Evolutionary conservation across 495 filamentous ascomycete genomes (phyloP).

Genomic region (Podospora bellae-mahoneyi): DNA sequence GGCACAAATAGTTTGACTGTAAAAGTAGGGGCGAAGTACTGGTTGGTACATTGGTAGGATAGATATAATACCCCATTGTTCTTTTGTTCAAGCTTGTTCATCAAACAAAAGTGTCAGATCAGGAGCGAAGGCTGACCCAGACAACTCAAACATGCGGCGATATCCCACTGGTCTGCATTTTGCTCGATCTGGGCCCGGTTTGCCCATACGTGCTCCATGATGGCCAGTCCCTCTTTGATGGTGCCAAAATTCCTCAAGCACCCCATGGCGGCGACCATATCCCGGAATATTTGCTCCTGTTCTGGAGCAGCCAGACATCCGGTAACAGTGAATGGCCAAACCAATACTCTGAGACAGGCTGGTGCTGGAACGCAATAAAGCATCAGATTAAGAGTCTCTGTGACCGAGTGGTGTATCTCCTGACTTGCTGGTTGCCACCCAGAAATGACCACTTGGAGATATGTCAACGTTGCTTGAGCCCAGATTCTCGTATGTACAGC

Average conservation of each 20-base stretch:
- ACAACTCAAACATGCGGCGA: constrained; percentile 39
- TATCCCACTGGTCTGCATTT: constrained; percentile 35
- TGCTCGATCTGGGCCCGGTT: constrained; percentile 33
- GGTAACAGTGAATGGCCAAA: constrained; percentile 53
- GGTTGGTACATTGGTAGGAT: not conserved
- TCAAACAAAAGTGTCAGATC: constrained; percentile 24
- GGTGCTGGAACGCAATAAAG: constrained; percentile 23
- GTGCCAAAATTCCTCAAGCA: constrained; percentile 45
- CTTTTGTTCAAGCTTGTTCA: not conserved
- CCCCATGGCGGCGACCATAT: constrained; percentile 38
- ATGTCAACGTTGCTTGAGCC: constrained; percentile 49
- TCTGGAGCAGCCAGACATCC: constrained; percentile 47
- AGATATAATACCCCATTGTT: not conserved
- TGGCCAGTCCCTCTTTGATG: constrained; percentile 44
- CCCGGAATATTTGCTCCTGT: constrained; percentile 42
- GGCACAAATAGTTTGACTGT: not conserved
- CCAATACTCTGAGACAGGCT: constrained; percentile 38
- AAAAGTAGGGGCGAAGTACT: not conserved
- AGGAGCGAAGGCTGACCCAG: constrained; percentile 40
- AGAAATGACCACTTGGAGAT: constrained; percentile 48
- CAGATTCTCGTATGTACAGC: constrained; percentile 38
- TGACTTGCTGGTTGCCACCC: constrained; percentile 50
- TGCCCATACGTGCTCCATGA: constrained; percentile 52
- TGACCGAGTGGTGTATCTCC: constrained; percentile 40
- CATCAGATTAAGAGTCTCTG: constrained; percentile 35